These are phyloP conservation scores for Boletus rubescentipes DNA, from an alignment of 768 basidiomycete genomes.

Conservation along the genomic window DNA sequence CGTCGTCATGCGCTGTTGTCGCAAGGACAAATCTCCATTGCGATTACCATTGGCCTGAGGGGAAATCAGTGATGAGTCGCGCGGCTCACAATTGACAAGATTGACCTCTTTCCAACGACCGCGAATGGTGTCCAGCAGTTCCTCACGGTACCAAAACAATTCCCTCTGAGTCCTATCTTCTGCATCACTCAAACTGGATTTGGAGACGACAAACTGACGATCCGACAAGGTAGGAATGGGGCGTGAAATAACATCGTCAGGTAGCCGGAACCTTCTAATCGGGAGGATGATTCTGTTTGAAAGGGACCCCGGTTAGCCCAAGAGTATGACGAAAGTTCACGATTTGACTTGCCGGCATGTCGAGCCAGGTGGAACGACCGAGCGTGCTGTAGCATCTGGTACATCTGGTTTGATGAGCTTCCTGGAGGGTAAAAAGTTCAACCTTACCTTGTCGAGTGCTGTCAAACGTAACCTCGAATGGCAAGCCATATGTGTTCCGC, in stretches of 20 bases:
- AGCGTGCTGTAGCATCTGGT: constrained; percentile 42
- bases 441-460: constrained; percentile 61
- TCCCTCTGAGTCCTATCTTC: constrained; percentile 71
- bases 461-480: constrained; percentile 85
- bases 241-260: constrained; percentile 52
- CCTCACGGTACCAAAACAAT: constrained; percentile 96
- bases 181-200: constrained; percentile 55
- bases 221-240: constrained; percentile 85
- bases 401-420: constrained; percentile 35
- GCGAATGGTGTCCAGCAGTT: constrained; percentile 65
- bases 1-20: constrained; percentile 73
- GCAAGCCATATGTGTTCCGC: constrained; percentile 86
- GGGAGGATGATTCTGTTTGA: constrained; percentile 61
- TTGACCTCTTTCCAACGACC: constrained; percentile 86
- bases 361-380: constrained; percentile 83
- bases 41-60: constrained; percentile 76
- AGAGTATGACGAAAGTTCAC: neutral
- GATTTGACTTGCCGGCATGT: constrained; percentile 61
- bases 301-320: constrained; percentile 2
- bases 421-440: neutral
- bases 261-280: constrained; percentile 64
- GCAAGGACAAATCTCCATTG: constrained; percentile 71
- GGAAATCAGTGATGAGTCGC: neutral
- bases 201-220: constrained; percentile 87
- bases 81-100: neutral